Evolutionary conservation across 1,139 yeast species (phyloP).

Genomic region (Yamadazyma oceani): DNA sequence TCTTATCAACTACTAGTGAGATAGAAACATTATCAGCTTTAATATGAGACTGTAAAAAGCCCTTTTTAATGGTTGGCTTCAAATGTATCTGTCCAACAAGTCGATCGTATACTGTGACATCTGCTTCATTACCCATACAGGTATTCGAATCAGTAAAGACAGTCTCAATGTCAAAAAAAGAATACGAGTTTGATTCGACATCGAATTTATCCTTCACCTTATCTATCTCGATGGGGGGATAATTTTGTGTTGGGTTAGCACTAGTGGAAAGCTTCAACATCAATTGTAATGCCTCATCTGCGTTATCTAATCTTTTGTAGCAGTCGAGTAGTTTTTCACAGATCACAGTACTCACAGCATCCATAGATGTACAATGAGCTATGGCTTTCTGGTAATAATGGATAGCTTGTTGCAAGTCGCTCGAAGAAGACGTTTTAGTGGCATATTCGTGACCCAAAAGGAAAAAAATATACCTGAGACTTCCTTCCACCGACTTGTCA

Average conservation of each 20-base stretch:
- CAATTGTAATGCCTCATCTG: conserved; percentile 3
- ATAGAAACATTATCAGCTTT: neutral
- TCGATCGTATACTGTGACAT: conserved; percentile 12
- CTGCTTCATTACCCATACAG: conserved; percentile 7
- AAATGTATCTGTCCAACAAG: conserved; percentile 12
- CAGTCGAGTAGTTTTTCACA: conserved; percentile 6
- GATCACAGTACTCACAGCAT: conserved; percentile 5
- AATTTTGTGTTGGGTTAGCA: neutral
- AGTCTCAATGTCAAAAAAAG: conserved; percentile 9
- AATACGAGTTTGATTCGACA: neutral
- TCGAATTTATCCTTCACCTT: conserved; percentile 1
- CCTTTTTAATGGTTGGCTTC: conserved; percentile 5
- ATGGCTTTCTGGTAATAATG: conserved; percentile 28
- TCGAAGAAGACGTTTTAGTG: conserved; percentile 5
- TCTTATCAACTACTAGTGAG: conserved; percentile 2
- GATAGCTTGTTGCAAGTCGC: conserved; percentile 31
- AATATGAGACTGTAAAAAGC: conserved; percentile 3
- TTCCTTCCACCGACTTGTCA: conserved; percentile 10
- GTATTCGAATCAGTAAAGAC: conserved; percentile 11
- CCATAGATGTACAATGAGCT: conserved; percentile 6
- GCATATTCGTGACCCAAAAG: conserved; percentile 50
- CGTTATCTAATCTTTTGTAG: conserved; percentile 6
- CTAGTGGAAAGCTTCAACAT: neutral
- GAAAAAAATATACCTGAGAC: conserved; percentile 37
- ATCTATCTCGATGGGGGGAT: neutral